Evolutionary conservation across 192 early-diverging fungal species (phyloP).

Genomic region (Coemansia sp.): DNA sequence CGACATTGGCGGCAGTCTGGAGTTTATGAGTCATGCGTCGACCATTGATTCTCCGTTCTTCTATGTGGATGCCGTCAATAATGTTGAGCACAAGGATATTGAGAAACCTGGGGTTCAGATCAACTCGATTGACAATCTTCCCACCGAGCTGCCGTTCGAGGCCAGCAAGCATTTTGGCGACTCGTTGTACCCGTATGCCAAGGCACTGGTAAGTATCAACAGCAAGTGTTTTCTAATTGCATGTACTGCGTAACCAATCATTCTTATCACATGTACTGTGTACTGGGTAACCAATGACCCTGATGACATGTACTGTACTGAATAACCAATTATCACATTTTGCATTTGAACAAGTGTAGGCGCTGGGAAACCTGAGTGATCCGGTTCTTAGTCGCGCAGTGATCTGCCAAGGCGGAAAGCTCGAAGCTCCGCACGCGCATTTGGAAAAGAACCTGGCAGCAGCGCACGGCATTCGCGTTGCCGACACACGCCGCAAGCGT

Average conservation of each 20-base stretch:
- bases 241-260: neutral
- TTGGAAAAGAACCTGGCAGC: constrained; percentile 54
- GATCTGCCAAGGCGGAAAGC: constrained; percentile 71
- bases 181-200: constrained; percentile 76
- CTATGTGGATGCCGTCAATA: constrained; percentile 81
- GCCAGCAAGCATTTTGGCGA: constrained; percentile 92
- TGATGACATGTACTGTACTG: too few species aligned
- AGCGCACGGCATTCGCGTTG: constrained; percentile 40
- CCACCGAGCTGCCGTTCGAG: constrained; percentile 93
- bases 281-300: neutral
- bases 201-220: constrained; percentile 67
- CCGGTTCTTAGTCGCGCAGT: constrained; percentile 74
- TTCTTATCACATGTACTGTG: neutral
- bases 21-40: constrained; percentile 88
- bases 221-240: too few species aligned
- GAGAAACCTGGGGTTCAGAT: constrained; percentile 88
- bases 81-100: constrained; percentile 67
- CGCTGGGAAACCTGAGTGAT: constrained; percentile 57
- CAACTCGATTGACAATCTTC: constrained; percentile 96
- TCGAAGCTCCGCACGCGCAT: constrained; percentile 60
- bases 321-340: too few species aligned
- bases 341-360: constrained; percentile 22
- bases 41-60: constrained; percentile 90
- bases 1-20: constrained; percentile 91
- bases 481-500: constrained; percentile 44